Percentiles rank a stretch among this genome's conserved stretches.
Conservation (phyloP, 2,329 filamentous ascomycete species). For the Exophiala aquamarina region DNA sequence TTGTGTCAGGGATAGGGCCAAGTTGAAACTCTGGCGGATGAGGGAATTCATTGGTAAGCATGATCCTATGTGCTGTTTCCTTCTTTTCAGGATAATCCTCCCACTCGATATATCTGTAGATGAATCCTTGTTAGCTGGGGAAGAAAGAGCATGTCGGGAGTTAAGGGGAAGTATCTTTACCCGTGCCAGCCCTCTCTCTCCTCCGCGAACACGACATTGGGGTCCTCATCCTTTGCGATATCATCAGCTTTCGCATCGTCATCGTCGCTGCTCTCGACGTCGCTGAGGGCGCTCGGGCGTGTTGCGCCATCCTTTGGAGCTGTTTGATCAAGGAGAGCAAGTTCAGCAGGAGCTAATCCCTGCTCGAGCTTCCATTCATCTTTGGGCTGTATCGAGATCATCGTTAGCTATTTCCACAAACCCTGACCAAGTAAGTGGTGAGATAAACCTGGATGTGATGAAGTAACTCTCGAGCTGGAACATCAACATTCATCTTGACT, state of each 20-base stretch:
- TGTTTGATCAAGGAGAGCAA: slow-evolving; percentile 51
- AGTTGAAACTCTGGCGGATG: slow-evolving; percentile 57
- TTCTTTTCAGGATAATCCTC: slow-evolving; percentile 70
- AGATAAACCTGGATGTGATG: slow-evolving; percentile 15
- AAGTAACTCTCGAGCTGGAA: slow-evolving; percentile 14
- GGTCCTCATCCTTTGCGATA: slow-evolving; percentile 43
- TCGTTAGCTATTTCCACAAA: slow-evolving; percentile 10
- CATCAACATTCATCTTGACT: slow-evolving; percentile 19
- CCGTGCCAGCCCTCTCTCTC: slow-evolving; percentile 51
- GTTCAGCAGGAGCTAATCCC: slow-evolving; percentile 46
- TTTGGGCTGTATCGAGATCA: slow-evolving; percentile 13
- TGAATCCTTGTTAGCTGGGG: background rate
- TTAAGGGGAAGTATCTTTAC: slow-evolving; percentile 27
- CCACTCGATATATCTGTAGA: slow-evolving; percentile 63
- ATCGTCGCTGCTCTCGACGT: slow-evolving; percentile 5
- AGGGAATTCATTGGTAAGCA: slow-evolving; percentile 54
- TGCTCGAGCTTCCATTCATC: slow-evolving; percentile 59
- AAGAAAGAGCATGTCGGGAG: background rate
- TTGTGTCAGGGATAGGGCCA: slow-evolving; percentile 55
- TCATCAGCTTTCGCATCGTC: slow-evolving; percentile 17
- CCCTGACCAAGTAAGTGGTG: background rate
- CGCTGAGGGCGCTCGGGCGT: slow-evolving; percentile 23
- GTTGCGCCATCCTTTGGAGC: slow-evolving; percentile 33
- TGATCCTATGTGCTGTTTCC: slow-evolving; percentile 55
- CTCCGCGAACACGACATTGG: slow-evolving; percentile 40